Evolutionary conservation across 768 basidiomycete genomes (phyloP), one percentile per base, ranked within the genome.

Genomic region (Phanerochaete carnosa): DNA sequence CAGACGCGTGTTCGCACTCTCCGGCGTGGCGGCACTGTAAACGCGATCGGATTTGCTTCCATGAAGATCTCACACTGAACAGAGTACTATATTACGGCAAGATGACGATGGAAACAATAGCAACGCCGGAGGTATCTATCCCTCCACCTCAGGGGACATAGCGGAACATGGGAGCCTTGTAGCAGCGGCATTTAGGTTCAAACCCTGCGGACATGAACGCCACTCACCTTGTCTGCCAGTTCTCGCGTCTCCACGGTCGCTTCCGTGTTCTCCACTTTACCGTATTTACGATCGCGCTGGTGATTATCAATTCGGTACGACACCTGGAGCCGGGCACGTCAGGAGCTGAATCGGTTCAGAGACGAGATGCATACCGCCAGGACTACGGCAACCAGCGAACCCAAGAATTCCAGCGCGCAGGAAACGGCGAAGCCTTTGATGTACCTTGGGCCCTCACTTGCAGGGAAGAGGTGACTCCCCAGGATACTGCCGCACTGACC

Each of bases 401-500:
- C 65, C 2, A 70, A 51, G 52, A 70, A 68, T 29, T 58, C 49
- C 32, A 70, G 49, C 1, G 64, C 69, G 46, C 67, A 68, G 1
- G 69, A 58, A 1, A 70, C 65, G 7, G 66, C 62, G 29, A 68
- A 68, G 1, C 66, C 66, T 53, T 64, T 67, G 8, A 61, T 72
- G 55, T 79, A 80, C 22, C 66, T 62, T 0, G 79, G 79, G 0
- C 75, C 78, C 30, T 77, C 75, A 0, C 74, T 72, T 16, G 75
- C 59, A 3, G 79, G 79, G 64, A 76, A 80, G 30, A 80, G 61
- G 54, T 79, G 76, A 3, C 79, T 77, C 16, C 76, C 77, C 7
- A 77, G 60, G 37, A 78, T 73, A 46, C 74, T 74, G 3, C 78
- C 79, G n/a, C 58, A 65, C 64, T 79, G 79, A 7, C 79, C 79